Conservation (phyloP, 1,284 basidiomycete genomes). For the Vanrija sp. region DNA sequence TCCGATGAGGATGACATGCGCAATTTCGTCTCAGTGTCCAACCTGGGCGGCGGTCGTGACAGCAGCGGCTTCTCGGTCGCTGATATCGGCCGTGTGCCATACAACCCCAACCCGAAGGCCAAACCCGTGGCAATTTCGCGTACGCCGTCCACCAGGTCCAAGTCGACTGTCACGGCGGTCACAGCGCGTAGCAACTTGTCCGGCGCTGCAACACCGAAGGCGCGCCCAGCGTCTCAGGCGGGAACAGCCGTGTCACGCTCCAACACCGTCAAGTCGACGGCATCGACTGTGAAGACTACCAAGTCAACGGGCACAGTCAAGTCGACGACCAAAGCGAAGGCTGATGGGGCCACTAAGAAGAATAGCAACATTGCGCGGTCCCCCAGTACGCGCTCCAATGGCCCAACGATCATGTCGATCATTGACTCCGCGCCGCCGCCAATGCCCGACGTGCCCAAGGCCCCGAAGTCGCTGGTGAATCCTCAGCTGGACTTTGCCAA, state of each 20-base stretch:
- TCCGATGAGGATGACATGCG: slow-evolving; percentile 36
- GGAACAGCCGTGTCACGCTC: slow-evolving; percentile 19
- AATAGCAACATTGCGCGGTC: slow-evolving; percentile 35
- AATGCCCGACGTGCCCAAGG: slow-evolving; percentile 48
- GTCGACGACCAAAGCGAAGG: slow-evolving; percentile 1
- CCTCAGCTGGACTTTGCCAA: slow-evolving; percentile 39
- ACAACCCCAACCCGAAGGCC: not conserved
- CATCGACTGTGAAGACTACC: slow-evolving; percentile 3
- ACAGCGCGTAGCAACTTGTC: slow-evolving; percentile 6
- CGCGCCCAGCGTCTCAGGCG: slow-evolving; percentile 3
- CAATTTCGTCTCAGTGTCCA: slow-evolving; percentile 42
- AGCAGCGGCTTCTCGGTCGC: slow-evolving; percentile 36
- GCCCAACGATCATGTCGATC: slow-evolving; percentile 38
- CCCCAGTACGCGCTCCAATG: slow-evolving; percentile 18
- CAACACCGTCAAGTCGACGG: slow-evolving; percentile 27
- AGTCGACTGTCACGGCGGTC: slow-evolving; percentile 30
- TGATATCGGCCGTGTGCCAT: slow-evolving; percentile 25
- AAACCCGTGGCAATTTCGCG: slow-evolving; percentile 22
- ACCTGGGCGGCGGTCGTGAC: slow-evolving; percentile 26
- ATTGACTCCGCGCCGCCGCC: slow-evolving; percentile 30
- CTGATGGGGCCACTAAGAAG: slow-evolving; percentile 13
- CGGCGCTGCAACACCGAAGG: not conserved
- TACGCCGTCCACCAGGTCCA: slow-evolving; percentile 28
- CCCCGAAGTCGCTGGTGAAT: slow-evolving; percentile 40
- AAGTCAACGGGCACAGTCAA: not conserved